Conservation (phyloP, 2,329 filamentous ascomycete species). For the Cadophora luteo-olivacea region DNA sequence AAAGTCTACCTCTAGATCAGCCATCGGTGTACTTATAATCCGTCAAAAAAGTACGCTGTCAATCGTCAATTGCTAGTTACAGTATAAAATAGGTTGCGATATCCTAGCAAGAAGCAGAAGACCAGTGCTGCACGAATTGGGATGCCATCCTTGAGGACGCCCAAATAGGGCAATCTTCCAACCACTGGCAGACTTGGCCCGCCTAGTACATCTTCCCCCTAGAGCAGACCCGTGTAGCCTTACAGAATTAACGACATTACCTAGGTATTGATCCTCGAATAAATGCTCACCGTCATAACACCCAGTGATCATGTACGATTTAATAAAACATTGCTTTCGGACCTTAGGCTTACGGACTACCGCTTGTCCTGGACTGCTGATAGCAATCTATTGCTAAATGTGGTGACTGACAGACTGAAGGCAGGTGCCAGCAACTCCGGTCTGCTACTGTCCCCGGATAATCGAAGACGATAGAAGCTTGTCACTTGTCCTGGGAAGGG, state of each 20-base stretch:
- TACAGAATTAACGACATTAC: background rate
- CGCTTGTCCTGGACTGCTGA: background rate
- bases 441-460: background rate
- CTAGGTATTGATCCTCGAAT: background rate
- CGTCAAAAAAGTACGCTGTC: background rate
- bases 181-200: background rate
- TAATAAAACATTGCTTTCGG: background rate
- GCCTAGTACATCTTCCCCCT: background rate
- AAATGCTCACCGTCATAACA: background rate
- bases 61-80: background rate
- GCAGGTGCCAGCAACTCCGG: background rate
- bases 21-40: background rate
- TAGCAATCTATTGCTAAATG: constrained; percentile 5
- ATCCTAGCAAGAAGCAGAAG: background rate
- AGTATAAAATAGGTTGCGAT: background rate
- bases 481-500: background rate
- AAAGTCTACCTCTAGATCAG: background rate
- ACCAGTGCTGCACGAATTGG: background rate
- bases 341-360: constrained; percentile 10
- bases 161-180: constrained; percentile 12
- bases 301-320: background rate
- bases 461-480: constrained; percentile 3
- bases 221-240: background rate
- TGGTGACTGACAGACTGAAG: constrained; percentile 4
- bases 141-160: background rate